Evolutionary conservation across 1,284 basidiomycete genomes (phyloP).

Genomic region (Sporisorium graminicola): DNA sequence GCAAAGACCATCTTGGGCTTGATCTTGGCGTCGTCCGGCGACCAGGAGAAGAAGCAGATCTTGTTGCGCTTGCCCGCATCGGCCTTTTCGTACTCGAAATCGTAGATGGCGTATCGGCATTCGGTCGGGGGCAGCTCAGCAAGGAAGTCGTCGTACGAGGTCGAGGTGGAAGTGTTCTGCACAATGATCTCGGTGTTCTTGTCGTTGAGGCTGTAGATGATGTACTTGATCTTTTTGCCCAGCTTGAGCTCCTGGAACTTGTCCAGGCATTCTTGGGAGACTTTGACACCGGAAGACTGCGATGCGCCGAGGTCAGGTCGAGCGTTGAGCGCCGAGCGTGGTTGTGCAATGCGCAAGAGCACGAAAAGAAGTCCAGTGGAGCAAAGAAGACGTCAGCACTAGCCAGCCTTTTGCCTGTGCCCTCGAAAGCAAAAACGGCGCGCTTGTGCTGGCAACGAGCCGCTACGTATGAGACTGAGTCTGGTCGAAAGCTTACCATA

Average conservation of each 20-base stretch:
- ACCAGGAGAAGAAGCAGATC: slow-evolving; percentile 87
- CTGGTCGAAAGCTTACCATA: background rate
- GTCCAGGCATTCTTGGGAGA: slow-evolving; percentile 76
- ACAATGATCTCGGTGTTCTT: slow-evolving; percentile 76
- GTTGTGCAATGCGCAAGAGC: background rate
- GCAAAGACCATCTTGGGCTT: slow-evolving; percentile 96
- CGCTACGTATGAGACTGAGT: too few relatives aligned
- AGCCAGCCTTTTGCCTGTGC: too few relatives aligned
- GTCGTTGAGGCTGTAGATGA: slow-evolving; percentile 82
- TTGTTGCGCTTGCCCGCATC: slow-evolving; percentile 88
- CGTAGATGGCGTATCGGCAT: slow-evolving; percentile 92
- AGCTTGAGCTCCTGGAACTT: slow-evolving; percentile 84
- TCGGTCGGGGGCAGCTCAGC: slow-evolving; percentile 80
- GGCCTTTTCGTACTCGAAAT: slow-evolving; percentile 86
- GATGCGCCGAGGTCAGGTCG: too few relatives aligned
- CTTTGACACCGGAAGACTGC: slow-evolving; percentile 83
- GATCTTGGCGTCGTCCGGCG: slow-evolving; percentile 87
- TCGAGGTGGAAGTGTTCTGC: slow-evolving; percentile 59
- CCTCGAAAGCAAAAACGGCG: background rate
- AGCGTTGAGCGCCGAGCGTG: background rate
- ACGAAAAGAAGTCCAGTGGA: too few relatives aligned
- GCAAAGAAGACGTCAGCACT: background rate
- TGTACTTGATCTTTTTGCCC: slow-evolving; percentile 85
- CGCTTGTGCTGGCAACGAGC: too few relatives aligned
- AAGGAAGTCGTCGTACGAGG: slow-evolving; percentile 83